A percentile compares a stretch with the other conserved stretches of the same genome.
Evolutionary conservation across 805 yeast species (phyloP).

Genomic region (Kuraishia capsulata): DNA sequence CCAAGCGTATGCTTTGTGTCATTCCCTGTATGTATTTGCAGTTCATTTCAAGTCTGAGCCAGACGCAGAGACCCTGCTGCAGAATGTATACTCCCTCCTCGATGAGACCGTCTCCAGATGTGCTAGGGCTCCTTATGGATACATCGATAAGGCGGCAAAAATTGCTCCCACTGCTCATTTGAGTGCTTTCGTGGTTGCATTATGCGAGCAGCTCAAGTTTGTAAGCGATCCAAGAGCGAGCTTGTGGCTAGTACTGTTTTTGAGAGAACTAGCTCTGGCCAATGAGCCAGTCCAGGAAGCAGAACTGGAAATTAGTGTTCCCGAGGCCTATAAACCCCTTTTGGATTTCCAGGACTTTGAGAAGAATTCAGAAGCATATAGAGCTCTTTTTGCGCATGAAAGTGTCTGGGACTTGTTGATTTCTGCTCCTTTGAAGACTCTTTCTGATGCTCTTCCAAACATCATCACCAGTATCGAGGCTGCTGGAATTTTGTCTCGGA

Average conservation of each 20-base stretch:
- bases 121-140: constrained; percentile 73
- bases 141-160: constrained; percentile 46
- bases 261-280: constrained; percentile 35
- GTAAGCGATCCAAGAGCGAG: constrained; percentile 24
- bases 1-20: constrained; percentile 47
- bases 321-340: constrained; percentile 1
- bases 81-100: constrained; percentile 48
- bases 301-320: constrained; percentile 3
- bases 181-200: constrained; percentile 49
- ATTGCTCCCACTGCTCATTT: constrained; percentile 20
- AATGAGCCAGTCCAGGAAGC: constrained; percentile 43
- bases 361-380: neutral
- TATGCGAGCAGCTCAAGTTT: constrained; percentile 65
- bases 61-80: constrained; percentile 5
- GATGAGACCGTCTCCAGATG: constrained; percentile 73
- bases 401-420: neutral
- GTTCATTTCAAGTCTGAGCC: neutral
- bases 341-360: neutral
- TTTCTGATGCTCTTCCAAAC: neutral
- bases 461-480: neutral
- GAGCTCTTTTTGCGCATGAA: neutral
- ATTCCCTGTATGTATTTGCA: constrained; percentile 26
- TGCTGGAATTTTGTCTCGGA: neutral
- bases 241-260: constrained; percentile 43
- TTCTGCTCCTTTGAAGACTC: neutral